A percentile compares a stretch with the other conserved stretches of the same genome.
Conservation (phyloP, 2,329 filamentous ascomycete genomes). For the Trichoderma sp. region DNA sequence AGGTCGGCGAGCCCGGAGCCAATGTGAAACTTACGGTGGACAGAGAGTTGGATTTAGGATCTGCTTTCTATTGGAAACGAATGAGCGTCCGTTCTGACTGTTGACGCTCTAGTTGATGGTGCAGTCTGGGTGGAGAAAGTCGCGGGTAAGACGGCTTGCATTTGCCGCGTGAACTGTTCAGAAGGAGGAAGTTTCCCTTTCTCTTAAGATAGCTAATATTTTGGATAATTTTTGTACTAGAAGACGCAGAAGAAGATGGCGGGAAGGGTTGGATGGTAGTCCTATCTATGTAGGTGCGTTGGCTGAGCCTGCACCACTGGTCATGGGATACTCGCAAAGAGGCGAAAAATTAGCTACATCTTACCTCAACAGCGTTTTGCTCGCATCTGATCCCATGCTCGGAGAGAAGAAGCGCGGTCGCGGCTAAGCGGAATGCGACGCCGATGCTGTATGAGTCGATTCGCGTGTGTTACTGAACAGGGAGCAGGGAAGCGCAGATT, state of each 20-base stretch:
- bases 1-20: neutral
- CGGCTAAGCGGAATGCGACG: conserved; percentile 13
- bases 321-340: neutral
- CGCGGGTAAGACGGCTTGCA: neutral
- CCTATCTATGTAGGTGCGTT: neutral
- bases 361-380: neutral
- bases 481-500: neutral
- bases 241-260: neutral
- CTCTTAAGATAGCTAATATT: no score
- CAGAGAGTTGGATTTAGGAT: neutral
- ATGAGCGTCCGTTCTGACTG: neutral
- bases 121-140: neutral
- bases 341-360: neutral
- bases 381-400: neutral
- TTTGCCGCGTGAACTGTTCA: neutral
- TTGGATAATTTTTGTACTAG: no score
- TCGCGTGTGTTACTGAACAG: conserved; percentile 1
- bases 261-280: neutral
- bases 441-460: neutral
- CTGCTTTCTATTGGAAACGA: neutral
- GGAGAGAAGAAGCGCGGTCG: neutral
- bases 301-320: neutral
- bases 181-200: no score
- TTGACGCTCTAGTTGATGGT: neutral
- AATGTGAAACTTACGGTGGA: neutral